phyloP scores from a whole-genome alignment of 192 early-diverging fungal species.

The Diversispora epigaea region DNA sequence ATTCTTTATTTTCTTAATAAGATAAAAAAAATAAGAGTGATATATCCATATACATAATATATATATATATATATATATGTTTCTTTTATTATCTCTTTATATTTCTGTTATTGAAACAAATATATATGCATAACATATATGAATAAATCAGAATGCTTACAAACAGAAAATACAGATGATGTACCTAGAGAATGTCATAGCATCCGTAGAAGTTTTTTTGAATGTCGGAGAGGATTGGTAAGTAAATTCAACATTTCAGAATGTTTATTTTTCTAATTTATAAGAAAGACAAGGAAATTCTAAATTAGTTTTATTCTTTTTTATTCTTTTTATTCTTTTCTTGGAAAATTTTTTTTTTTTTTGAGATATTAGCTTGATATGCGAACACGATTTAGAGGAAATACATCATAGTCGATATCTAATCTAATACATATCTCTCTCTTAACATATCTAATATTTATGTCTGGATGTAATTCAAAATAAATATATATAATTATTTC shows the following conservation, averaged over 20 bases:
- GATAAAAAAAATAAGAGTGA: no score
- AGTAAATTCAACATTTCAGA: not conserved
- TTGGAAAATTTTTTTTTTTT: not conserved
- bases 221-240: conserved; percentile 60
- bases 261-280: no score
- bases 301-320: not conserved
- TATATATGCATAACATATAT: no score
- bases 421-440: not conserved
- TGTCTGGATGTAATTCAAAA: no score
- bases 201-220: conserved; percentile 56
- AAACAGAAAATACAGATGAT: conserved; percentile 47
- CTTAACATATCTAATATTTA: not conserved
- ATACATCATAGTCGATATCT: not conserved
- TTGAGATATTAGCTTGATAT: conserved; percentile 15
- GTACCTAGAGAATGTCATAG: conserved; percentile 55
- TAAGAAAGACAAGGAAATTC: no score
- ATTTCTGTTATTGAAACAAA: no score
- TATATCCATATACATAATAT: not conserved
- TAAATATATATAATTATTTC: no score
- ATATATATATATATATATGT: not conserved
- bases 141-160: conserved; percentile 47
- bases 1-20: no score
- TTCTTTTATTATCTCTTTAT: not conserved
- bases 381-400: conserved; percentile 24
- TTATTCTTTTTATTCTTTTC: not conserved